A percentile compares a stretch with the other conserved stretches of the same genome.
Evolutionary conservation across 1,284 basidiomycete genomes (phyloP).

Genomic region (Fomitopsis pinicola): DNA sequence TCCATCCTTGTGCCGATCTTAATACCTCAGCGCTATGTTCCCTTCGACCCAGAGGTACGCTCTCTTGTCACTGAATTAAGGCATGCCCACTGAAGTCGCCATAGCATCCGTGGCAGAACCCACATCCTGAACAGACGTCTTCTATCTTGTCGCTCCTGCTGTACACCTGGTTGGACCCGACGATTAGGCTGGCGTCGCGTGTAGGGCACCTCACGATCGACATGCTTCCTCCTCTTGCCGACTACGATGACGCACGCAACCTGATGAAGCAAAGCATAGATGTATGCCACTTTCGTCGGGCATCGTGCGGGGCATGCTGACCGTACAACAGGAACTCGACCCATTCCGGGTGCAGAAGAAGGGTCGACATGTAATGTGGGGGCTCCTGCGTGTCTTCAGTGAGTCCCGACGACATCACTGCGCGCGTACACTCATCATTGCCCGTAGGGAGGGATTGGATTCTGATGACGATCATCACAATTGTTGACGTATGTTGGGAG

Average conservation of each 20-base stretch:
- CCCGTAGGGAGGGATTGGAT: slow-evolving; percentile 18
- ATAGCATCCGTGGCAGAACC: slow-evolving; percentile 19
- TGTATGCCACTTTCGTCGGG: slow-evolving; percentile 9
- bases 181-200: slow-evolving; percentile 27
- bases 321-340: slow-evolving; percentile 24
- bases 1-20: neutral
- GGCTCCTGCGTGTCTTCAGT: slow-evolving; percentile 22
- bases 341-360: slow-evolving; percentile 19
- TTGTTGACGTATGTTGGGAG: neutral
- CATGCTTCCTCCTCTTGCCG: slow-evolving; percentile 40
- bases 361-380: slow-evolving; percentile 22
- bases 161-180: slow-evolving; percentile 28
- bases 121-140: slow-evolving; percentile 34
- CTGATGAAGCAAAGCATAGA: slow-evolving; percentile 33
- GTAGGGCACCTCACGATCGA: slow-evolving; percentile 27
- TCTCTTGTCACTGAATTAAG: too few relatives aligned
- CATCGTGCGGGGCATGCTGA: too few relatives aligned
- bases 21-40: slow-evolving; percentile 27
- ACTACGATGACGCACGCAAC: slow-evolving; percentile 40
- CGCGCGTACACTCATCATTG: too few relatives aligned
- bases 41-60: slow-evolving; percentile 19
- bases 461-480: slow-evolving; percentile 17
- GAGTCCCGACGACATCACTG: neutral
- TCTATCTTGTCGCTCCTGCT: slow-evolving; percentile 25
- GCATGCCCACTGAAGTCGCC: neutral